These are phyloP conservation scores for Arabidopsis suecica DNA, from an alignment of 345 rosid species.

Conservation along the genomic window DNA sequence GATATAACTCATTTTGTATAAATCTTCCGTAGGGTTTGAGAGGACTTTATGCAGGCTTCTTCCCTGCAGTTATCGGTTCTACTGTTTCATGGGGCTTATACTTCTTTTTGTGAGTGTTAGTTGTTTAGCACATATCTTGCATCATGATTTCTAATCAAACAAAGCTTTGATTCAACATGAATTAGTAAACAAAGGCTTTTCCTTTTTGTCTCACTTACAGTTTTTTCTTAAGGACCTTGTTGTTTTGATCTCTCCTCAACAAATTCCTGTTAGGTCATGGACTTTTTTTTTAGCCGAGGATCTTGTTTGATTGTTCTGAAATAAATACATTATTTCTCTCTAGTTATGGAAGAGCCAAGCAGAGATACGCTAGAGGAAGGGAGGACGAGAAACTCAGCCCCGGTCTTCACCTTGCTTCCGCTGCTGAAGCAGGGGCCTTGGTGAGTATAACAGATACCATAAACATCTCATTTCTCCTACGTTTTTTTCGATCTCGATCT, in stretches of 20 bases:
- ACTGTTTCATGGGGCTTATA: constrained; percentile 87
- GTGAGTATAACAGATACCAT: constrained; percentile 49
- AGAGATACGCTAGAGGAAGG: constrained; percentile 69
- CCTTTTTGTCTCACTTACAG: background rate
- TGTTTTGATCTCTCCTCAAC: background rate
- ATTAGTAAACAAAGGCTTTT: background rate
- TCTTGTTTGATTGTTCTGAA: constrained; percentile 13
- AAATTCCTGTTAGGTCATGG: background rate
- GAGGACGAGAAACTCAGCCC: constrained; percentile 65
- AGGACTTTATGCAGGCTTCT: constrained; percentile 91
- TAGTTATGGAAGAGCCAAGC: constrained; percentile 89
- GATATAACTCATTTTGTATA: background rate
- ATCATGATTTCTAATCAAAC: background rate
- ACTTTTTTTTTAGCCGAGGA: background rate
- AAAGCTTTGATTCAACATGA: background rate
- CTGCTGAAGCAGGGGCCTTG: constrained; percentile 97
- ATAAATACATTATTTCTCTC: constrained; percentile 16
- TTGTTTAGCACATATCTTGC: background rate
- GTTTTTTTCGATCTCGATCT: background rate
- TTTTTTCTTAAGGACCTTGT: background rate
- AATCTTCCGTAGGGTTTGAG: constrained; percentile 64
- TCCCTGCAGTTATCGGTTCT: constrained; percentile 89
- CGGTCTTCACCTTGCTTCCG: constrained; percentile 84
- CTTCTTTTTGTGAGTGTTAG: constrained; percentile 81
- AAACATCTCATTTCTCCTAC: constrained; percentile 5